Conservation (phyloP, 495 filamentous ascomycete genomes). For the Penicillium soppii region DNA sequence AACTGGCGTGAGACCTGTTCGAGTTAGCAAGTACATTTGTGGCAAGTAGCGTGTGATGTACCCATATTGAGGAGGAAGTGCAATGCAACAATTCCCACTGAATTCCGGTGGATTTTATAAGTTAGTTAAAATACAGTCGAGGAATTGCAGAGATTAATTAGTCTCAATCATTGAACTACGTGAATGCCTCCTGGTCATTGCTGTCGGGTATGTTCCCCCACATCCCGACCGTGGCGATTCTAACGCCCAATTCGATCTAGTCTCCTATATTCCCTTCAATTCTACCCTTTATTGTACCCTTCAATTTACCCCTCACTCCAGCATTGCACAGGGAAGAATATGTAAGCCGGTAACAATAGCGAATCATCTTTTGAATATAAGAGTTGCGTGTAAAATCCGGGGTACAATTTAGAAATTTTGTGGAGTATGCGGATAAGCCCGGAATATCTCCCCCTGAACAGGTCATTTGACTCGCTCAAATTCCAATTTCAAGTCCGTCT, state of each 20-base stretch:
- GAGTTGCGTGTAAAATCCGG: neutral
- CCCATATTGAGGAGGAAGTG: too few relatives aligned
- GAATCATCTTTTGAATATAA: neutral
- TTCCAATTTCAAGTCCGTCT: too few relatives aligned
- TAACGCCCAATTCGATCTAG: neutral
- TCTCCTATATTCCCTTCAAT: neutral
- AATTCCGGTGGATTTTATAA: too few relatives aligned
- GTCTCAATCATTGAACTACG: too few relatives aligned
- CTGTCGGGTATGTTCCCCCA: constrained; percentile 19
- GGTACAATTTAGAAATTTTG: neutral
- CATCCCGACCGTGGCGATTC: constrained; percentile 14
- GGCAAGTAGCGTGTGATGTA: too few relatives aligned
- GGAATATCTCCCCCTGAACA: neutral
- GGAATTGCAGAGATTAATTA: too few relatives aligned
- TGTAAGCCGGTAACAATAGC: too few relatives aligned
- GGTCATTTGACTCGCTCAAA: neutral
- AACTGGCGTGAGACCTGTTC: constrained; percentile 48
- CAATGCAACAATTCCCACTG: too few relatives aligned
- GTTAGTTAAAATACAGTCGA: too few relatives aligned
- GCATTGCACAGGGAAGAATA: too few relatives aligned
- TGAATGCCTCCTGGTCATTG: neutral
- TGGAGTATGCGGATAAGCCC: neutral
- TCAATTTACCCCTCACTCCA: neutral
- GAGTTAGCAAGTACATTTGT: neutral
- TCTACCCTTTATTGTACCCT: neutral